These are phyloP conservation scores for Diplocarpon mali DNA, from an alignment of 2,329 filamentous ascomycete genomes.

Conservation along the genomic window DNA sequence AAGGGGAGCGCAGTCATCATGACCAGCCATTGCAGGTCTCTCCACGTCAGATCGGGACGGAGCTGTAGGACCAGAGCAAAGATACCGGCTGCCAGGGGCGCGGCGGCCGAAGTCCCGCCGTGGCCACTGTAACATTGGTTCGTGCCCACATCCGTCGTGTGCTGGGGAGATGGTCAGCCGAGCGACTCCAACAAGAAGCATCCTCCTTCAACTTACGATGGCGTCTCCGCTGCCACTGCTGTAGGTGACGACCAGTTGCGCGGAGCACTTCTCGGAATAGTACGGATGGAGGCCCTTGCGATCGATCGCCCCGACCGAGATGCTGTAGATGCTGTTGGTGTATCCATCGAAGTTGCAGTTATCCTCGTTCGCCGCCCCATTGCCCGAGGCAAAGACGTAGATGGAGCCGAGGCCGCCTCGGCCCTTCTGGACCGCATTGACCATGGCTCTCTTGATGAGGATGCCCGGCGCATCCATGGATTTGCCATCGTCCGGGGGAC, in stretches of 20 bases:
- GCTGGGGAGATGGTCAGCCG: constrained; percentile 34
- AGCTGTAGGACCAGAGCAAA: constrained; percentile 79
- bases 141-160: constrained; percentile 87
- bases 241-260: constrained; percentile 91
- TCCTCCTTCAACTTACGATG: constrained; percentile 44
- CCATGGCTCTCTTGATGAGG: constrained; percentile 79
- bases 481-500: constrained; percentile 81
- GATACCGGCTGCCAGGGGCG: constrained; percentile 83
- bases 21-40: constrained; percentile 87
- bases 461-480: constrained; percentile 92
- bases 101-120: constrained; percentile 90
- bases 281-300: constrained; percentile 79
- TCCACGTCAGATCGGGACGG: constrained; percentile 81
- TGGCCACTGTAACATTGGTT: constrained; percentile 73
- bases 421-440: constrained; percentile 84
- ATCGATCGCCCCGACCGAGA: constrained; percentile 90
- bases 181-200: not conserved
- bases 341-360: constrained; percentile 99
- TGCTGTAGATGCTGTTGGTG: constrained; percentile 98
- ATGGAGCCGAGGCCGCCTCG: constrained; percentile 76
- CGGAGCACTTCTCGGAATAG: constrained; percentile 94
- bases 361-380: constrained; percentile 75
- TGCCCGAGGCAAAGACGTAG: constrained; percentile 94
- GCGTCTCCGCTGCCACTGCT: constrained; percentile 81
- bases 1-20: constrained; percentile 76